Evolutionary conservation across 1,284 basidiomycete genomes (phyloP).

Genomic region (Sanghuangporus baumii): DNA sequence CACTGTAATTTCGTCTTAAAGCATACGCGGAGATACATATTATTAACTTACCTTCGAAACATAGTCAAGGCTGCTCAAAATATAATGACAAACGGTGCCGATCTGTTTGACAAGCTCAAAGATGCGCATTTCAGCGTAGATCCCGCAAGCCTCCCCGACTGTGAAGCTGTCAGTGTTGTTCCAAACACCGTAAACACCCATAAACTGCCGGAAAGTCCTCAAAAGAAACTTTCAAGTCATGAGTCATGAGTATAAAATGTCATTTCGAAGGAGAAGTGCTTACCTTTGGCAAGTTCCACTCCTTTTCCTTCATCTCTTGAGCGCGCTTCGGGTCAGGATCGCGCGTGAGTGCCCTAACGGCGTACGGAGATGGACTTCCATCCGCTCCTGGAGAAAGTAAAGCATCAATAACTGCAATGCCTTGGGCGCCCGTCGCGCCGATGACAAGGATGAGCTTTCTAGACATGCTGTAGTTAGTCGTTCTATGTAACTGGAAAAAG

Average conservation of each 20-base stretch:
- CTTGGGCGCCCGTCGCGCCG: constrained; percentile 48
- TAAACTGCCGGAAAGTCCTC: constrained; percentile 31
- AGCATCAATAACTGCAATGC: constrained; percentile 38
- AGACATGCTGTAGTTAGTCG: not conserved
- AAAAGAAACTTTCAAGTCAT: constrained; percentile 27
- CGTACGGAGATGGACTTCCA: constrained; percentile 40
- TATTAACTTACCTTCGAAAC: constrained; percentile 33
- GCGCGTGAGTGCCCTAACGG: constrained; percentile 42
- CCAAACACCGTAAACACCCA: constrained; percentile 38
- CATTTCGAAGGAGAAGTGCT: constrained; percentile 9
- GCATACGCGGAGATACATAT: too few species aligned
- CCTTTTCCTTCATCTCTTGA: constrained; percentile 33
- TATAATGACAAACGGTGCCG: constrained; percentile 35
- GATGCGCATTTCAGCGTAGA: constrained; percentile 38
- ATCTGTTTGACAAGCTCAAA: constrained; percentile 41
- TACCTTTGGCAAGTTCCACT: constrained; percentile 40
- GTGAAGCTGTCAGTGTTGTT: constrained; percentile 44
- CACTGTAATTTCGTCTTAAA: not conserved
- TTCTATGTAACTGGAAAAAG: too few species aligned
- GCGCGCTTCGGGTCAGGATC: constrained; percentile 34
- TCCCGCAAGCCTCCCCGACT: constrained; percentile 39
- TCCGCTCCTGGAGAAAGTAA: constrained; percentile 33
- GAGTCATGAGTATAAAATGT: constrained; percentile 15
- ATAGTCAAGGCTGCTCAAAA: constrained; percentile 45
- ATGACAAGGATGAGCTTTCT: constrained; percentile 41